These are phyloP conservation scores for Psilocybe cubensis DNA, from an alignment of 768 basidiomycete genomes.

Conservation along the genomic window DNA sequence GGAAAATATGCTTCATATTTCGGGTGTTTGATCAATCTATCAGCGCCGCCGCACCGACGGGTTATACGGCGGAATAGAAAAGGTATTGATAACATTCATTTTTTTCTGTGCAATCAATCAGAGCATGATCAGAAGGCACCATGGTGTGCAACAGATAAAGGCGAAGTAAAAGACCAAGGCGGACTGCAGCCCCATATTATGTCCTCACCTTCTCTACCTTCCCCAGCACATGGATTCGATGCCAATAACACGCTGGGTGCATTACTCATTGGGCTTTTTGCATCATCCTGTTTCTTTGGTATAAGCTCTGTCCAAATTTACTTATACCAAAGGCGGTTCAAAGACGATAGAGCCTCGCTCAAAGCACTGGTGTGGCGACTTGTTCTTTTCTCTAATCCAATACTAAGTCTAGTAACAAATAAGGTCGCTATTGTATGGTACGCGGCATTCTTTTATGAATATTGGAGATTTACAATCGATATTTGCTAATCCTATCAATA, in stretches of 20 bases:
- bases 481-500: background rate
- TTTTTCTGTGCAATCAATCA: too few relatives aligned
- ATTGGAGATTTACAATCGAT: background rate
- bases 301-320: background rate
- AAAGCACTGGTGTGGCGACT: background rate
- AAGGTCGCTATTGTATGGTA: slow-evolving; percentile 2
- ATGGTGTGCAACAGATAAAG: too few relatives aligned
- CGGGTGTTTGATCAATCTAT: too few relatives aligned
- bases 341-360: background rate
- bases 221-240: background rate
- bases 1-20: too few relatives aligned
- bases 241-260: background rate
- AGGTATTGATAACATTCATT: too few relatives aligned
- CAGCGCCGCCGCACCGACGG: too few relatives aligned
- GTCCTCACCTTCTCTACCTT: background rate
- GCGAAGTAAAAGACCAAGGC: too few relatives aligned
- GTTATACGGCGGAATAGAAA: too few relatives aligned
- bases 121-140: too few relatives aligned
- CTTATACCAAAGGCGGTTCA: background rate
- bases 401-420: background rate
- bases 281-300: slow-evolving; percentile 3
- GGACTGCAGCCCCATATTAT: too few relatives aligned
- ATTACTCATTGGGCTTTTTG: background rate
- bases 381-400: background rate
- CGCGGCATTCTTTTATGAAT: background rate